phyloP scores from a whole-genome alignment of 1,284 basidiomycete genomes.

The Boletus mariae region DNA sequence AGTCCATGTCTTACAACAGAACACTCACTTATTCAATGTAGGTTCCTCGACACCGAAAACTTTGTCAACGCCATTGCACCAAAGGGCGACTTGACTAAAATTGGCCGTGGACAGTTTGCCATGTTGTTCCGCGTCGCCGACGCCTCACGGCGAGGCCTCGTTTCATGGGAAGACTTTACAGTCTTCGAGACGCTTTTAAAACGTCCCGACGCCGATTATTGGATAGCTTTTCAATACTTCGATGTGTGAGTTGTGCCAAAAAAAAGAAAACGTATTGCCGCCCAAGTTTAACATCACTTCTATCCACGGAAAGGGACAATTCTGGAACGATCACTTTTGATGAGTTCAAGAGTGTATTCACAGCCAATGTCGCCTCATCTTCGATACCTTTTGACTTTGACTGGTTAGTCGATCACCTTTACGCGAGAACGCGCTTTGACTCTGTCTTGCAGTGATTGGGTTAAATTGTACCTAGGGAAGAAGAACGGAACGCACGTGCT shows the following conservation, averaged over 20 bases:
- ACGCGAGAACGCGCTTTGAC: slow-evolving; percentile 7
- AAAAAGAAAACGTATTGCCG: background rate
- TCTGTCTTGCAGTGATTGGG: slow-evolving; percentile 68
- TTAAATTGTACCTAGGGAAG: slow-evolving; percentile 90
- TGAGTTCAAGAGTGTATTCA: slow-evolving; percentile 90
- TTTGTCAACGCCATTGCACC: slow-evolving; percentile 94
- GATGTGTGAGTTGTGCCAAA: slow-evolving; percentile 69
- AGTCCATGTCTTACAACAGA: slow-evolving; percentile 17
- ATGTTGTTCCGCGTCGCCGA: slow-evolving; percentile 92
- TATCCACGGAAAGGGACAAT: slow-evolving; percentile 57
- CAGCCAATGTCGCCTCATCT: slow-evolving; percentile 73
- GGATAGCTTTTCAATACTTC: slow-evolving; percentile 95
- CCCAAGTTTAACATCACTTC: slow-evolving; percentile 7
- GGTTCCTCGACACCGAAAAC: slow-evolving; percentile 78
- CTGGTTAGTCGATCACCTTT: slow-evolving; percentile 47
- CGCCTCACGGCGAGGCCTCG: slow-evolving; percentile 66
- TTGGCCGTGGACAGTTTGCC: slow-evolving; percentile 81
- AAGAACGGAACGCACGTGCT: slow-evolving; percentile 86
- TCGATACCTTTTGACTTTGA: slow-evolving; percentile 94
- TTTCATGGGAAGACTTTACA: slow-evolving; percentile 93
- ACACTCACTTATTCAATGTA: slow-evolving; percentile 25
- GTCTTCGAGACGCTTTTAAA: slow-evolving; percentile 90
- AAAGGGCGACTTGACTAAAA: slow-evolving; percentile 76
- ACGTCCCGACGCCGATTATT: slow-evolving; percentile 90
- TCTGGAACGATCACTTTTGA: slow-evolving; percentile 88